A percentile compares a stretch with the other conserved stretches of the same genome.
These are phyloP conservation scores for Penicillium verrucosum DNA, from an alignment of 2,329 filamentous ascomycete genomes.

Conservation along the genomic window DNA sequence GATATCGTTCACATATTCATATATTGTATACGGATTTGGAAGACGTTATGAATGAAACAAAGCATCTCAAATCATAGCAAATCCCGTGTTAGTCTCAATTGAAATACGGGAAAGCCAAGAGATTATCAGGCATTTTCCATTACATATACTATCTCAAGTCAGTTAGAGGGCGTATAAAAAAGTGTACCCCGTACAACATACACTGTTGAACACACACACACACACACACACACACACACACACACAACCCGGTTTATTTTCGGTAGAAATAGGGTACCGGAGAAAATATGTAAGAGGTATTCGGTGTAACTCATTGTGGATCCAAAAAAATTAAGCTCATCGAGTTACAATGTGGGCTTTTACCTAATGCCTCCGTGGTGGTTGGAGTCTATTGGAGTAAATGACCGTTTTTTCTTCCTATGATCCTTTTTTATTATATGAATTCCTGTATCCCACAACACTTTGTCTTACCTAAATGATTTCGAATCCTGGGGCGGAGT, in stretches of 20 bases:
- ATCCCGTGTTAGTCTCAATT: background rate
- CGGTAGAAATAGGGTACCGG: background rate
- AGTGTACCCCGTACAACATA: background rate
- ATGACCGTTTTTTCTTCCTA: slow-evolving; percentile 5
- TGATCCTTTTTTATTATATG: slow-evolving; percentile 11
- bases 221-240: background rate
- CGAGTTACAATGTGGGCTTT: slow-evolving; percentile 11
- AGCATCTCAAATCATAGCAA: background rate
- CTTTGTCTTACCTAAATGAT: slow-evolving; percentile 16
- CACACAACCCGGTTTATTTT: background rate
- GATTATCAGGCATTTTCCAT: background rate
- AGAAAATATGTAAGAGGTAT: background rate
- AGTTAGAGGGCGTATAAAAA: background rate
- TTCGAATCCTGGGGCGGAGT: background rate
- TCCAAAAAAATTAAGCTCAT: slow-evolving; percentile 23
- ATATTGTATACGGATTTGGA: background rate
- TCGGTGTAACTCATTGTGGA: slow-evolving; percentile 11
- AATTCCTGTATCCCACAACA: background rate
- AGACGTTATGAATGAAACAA: background rate
- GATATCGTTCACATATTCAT: background rate
- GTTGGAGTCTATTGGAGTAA: slow-evolving; percentile 22
- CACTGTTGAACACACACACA: background rate
- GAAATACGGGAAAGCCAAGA: background rate
- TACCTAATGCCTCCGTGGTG: slow-evolving; percentile 21
- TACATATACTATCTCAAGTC: background rate